Evolutionary conservation across 169 alveolate genomes (phyloP).

Genomic region (Plasmodium yoelii): DNA sequence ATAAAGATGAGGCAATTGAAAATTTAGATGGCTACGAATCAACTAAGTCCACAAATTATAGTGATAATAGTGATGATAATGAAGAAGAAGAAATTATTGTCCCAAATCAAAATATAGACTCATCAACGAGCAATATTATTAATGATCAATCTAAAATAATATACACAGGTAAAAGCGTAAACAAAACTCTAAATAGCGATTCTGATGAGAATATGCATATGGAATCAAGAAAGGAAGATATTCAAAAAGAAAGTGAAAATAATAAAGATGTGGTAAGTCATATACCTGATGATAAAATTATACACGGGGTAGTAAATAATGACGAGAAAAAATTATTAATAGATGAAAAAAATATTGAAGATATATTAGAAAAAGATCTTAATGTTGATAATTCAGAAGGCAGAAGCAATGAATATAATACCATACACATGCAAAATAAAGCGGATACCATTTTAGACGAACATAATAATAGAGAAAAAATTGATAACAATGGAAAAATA

Average conservation of each 20-base stretch:
- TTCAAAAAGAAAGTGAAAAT: constrained; percentile 13
- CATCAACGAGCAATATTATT: no score
- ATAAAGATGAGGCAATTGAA: constrained; percentile 1
- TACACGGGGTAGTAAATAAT: background rate
- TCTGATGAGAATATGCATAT: background rate
- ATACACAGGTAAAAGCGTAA: no score
- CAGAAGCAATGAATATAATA: background rate
- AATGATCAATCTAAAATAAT: no score
- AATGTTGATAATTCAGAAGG: background rate
- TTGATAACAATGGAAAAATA: background rate
- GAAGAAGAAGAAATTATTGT: background rate
- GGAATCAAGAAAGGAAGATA: background rate
- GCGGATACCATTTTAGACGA: constrained; percentile 10
- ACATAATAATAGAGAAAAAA: background rate
- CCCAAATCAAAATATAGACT: no score
- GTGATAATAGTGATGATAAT: background rate
- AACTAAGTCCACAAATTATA: background rate
- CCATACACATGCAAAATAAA: background rate
- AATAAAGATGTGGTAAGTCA: background rate
- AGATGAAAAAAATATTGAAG: constrained; percentile 2
- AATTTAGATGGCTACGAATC: background rate
- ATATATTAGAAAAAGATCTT: background rate
- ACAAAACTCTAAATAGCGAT: no score
- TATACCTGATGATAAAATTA: background rate
- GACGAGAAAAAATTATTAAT: background rate